Base-by-base conservation (phyloP, 768 basidiomycete genomes). In the Xerocomus potaroensis region DNA sequence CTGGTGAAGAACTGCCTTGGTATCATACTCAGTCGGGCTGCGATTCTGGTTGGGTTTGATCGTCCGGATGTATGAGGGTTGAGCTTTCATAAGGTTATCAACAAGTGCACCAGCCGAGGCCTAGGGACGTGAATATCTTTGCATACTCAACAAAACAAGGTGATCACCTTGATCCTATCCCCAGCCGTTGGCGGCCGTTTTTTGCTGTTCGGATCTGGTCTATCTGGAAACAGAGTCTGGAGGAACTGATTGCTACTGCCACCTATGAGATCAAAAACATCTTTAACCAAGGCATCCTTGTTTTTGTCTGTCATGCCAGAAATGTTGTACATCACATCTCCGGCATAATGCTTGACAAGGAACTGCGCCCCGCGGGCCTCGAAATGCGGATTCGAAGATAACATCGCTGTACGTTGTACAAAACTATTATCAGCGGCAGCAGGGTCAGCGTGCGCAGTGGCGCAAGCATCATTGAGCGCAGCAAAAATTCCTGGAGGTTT, bases 271-370 rank as follows among this genome's bases (percentile, higher is more conserved):
- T 99, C 95, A 45, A 98, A 74, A 15, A 98, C 71, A 62, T 98
- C 96, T 66, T 97, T 98, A 68, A 93, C 78, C 42, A 99, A 75
- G 1, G 91, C 82, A 60, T 99, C 96, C 76, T 99, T 99, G 75
- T 99, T 99, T 78, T 99, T 99, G 70, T 99, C 96, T 14, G 96
- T 98, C 95, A 99, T 99, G 3, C 96, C 96, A 7, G 87, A 65
- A 11, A 98, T 84, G 52, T 94, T 96, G 72, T 99, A 99, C 81
- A 92, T 89, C 51, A 99, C 96, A 61, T 98, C 96, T 57, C 96
- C 96, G 16, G 96, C 96, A 61, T 98, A 99, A 63, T 99, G 96
- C 60, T 83, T 86, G 53, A 99, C 87, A 42, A 99, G 68, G 72
- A 98, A 99, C 63, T 99, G 93, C 12, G 84, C 70, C 11, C 96